Evolutionary conservation across 208 protist genomes (phyloP).

Genomic region (Leishmania arabica): DNA sequence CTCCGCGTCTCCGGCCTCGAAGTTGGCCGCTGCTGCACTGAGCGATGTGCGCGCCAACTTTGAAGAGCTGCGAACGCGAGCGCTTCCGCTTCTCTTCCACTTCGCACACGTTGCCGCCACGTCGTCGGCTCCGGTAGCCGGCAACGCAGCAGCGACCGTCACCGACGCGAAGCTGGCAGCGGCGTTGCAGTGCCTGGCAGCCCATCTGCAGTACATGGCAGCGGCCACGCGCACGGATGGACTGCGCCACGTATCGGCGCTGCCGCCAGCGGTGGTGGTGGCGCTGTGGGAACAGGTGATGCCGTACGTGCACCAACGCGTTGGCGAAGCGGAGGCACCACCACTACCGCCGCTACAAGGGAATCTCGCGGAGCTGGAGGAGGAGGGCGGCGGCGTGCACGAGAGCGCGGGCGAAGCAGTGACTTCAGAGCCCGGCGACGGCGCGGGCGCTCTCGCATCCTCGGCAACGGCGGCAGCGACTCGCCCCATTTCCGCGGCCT

Average conservation of each 20-base stretch:
- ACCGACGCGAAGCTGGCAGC: background rate
- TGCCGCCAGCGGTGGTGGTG: slow-evolving; percentile 52
- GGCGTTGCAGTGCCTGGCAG: slow-evolving; percentile 5
- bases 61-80: slow-evolving; percentile 5
- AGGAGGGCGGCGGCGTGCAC: background rate
- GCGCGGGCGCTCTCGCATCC: background rate
- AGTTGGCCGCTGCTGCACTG: background rate
- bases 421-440: background rate
- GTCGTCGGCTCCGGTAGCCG: background rate
- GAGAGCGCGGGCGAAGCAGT: background rate
- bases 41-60: slow-evolving; percentile 10
- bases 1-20: background rate
- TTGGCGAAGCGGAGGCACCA: background rate
- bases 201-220: slow-evolving; percentile 21
- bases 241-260: slow-evolving; percentile 45
- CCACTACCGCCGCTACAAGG: background rate
- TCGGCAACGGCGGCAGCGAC: background rate
- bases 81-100: slow-evolving; percentile 21
- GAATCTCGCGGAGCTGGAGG: background rate
- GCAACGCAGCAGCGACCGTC: too few relatives aligned
- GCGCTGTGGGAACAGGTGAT: slow-evolving; percentile 60
- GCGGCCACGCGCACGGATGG: slow-evolving; percentile 33
- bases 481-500: background rate
- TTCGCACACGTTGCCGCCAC: too few relatives aligned
- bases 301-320: slow-evolving; percentile 22